phyloP scores from a whole-genome alignment of 495 filamentous ascomycete species.

The Sporormia fimetaria region DNA sequence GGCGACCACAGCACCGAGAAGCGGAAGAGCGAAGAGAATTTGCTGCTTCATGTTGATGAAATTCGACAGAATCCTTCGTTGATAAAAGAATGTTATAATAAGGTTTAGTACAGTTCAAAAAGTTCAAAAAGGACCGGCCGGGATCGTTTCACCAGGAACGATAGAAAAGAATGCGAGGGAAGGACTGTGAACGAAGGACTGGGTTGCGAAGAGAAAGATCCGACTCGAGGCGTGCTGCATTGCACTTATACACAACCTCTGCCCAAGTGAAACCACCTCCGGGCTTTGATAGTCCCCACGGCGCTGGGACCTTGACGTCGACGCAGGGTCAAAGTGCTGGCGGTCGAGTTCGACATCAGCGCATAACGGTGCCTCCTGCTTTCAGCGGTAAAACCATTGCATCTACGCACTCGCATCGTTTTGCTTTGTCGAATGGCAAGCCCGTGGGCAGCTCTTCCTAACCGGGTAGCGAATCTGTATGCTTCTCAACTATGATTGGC shows the following conservation, averaged over 20 bases:
- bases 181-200: slow-evolving; percentile 18
- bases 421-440: too few relatives aligned
- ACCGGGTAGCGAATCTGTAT: neutral
- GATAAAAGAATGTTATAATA: slow-evolving; percentile 6
- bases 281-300: neutral
- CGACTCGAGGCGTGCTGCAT: slow-evolving; percentile 10
- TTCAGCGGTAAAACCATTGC: too few relatives aligned
- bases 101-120: slow-evolving; percentile 10
- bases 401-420: too few relatives aligned
- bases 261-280: neutral
- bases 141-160: slow-evolving; percentile 28
- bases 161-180: slow-evolving; percentile 20
- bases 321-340: neutral
- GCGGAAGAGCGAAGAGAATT: slow-evolving; percentile 20
- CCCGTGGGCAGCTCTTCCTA: too few relatives aligned
- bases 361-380: slow-evolving; percentile 20
- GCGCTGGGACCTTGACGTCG: neutral
- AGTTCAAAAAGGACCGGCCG: slow-evolving; percentile 21
- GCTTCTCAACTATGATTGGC: slow-evolving; percentile 12
- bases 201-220: neutral
- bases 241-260: slow-evolving; percentile 17
- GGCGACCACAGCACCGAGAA: slow-evolving; percentile 13
- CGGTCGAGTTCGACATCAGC: too few relatives aligned
- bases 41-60: slow-evolving; percentile 20
- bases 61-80: slow-evolving; percentile 3